Base-by-base conservation (phyloP, 2,329 filamentous ascomycete species). In the Neonectria punicea region DNA sequence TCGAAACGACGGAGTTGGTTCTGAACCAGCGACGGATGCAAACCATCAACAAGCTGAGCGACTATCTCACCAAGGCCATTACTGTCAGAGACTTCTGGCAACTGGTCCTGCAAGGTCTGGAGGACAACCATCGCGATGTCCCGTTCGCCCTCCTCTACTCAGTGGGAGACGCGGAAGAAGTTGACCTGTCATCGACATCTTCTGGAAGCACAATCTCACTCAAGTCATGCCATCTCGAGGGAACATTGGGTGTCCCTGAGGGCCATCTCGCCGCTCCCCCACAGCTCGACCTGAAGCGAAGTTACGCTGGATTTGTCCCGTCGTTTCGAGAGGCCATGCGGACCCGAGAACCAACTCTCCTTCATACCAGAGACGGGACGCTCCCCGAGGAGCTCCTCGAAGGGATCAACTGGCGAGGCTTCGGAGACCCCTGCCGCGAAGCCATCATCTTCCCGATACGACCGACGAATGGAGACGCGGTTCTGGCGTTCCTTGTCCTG, bases 381-480 rank as follows among this genome's bases (percentile, higher is more conserved):
- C 76, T 92, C 3, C 87, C 90, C 1, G 70, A 81, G 25, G 77
- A 81, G n/a, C 78, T 92, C 53, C 79, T 91, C 39, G 80, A 87
- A 14, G 88, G 85, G 1, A 79, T 92, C 13, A 77, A 76, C 16
- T 87, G 85, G 82, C 82, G 88, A 67, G 89, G 89, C 1, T 91
- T 90, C 70, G 85, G 85, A 7, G 87, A 91, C 66, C 78, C 86
- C 1, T 90, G 88, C 49, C 81, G 83, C 2, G 82, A 88, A 6
- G 88, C 90, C 9, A 86, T 92, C 1, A 84, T 92, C 5, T 89
- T 88, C 67, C 90, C 91, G 0, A 89, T 93, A 22, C 87, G 90
- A 55, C 89, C 83, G 1, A 84, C 89, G 0, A 91, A 87, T 2
- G 88, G 81, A 5, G 90, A 92, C 47, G 84, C 84, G 1, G 87